phyloP scores from a whole-genome alignment of 2,329 filamentous ascomycete genomes.

The Helotiales sp. region DNA sequence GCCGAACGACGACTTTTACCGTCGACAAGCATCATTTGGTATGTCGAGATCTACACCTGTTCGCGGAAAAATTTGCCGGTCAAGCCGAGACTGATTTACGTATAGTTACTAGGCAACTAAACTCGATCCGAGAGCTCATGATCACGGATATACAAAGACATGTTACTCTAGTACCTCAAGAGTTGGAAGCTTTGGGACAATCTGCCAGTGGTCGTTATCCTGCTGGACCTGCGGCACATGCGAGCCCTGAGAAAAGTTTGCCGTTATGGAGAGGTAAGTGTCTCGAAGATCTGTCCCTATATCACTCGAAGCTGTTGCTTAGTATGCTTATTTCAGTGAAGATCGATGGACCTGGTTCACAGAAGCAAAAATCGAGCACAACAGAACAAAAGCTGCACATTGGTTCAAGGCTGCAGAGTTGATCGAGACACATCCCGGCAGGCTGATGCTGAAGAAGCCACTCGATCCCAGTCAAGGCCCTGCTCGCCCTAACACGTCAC shows the following conservation, averaged over 20 bases:
- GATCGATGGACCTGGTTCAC: conserved; percentile 9
- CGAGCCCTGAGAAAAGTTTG: no score
- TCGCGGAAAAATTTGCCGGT: no score
- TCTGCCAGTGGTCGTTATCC: neutral
- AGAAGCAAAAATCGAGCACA: conserved; percentile 1
- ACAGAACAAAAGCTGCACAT: conserved; percentile 7
- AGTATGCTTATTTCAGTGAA: neutral
- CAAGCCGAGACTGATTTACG: neutral
- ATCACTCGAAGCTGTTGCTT: no score
- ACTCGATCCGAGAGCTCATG: neutral
- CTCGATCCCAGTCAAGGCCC: conserved; percentile 13
- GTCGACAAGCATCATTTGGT: no score
- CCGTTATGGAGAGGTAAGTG: neutral
- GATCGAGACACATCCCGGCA: conserved; percentile 8
- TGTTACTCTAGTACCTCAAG: neutral
- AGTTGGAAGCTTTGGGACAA: neutral
- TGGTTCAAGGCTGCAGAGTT: conserved; percentile 8
- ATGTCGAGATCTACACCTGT: no score
- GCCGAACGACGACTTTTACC: no score
- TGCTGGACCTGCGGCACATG: no score
- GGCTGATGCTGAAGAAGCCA: conserved; percentile 15
- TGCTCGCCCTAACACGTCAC: conserved; percentile 7
- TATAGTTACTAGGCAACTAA: neutral
- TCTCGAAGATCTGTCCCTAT: no score
- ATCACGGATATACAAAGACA: neutral